These are phyloP conservation scores for Aspergillus sp. DNA, from an alignment of 2,329 filamentous ascomycete species.

Conservation along the genomic window DNA sequence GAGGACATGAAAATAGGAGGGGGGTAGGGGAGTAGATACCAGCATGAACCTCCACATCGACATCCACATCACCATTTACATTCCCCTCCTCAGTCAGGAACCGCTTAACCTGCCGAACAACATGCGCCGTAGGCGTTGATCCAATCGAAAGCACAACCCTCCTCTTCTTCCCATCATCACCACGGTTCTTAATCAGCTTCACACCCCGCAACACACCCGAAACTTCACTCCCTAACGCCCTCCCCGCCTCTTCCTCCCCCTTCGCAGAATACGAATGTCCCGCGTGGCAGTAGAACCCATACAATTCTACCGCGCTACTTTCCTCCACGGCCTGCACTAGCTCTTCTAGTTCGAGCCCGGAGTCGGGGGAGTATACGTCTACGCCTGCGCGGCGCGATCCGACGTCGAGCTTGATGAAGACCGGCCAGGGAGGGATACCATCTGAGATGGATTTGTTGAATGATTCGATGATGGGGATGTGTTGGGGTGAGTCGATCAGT, in stretches of 20 bases:
- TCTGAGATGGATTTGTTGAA: slow-evolving; percentile 1
- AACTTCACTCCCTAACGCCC: slow-evolving; percentile 21
- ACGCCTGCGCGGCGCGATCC: slow-evolving; percentile 24
- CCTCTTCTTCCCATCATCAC: neutral
- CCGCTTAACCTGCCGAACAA: slow-evolving; percentile 18
- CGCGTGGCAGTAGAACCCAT: slow-evolving; percentile 30
- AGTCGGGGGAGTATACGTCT: neutral
- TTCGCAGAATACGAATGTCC: slow-evolving; percentile 31
- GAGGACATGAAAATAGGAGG: too few species aligned
- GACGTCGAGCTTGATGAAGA: slow-evolving; percentile 31
- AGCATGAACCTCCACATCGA: slow-evolving; percentile 29
- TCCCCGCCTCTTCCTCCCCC: slow-evolving; percentile 21
- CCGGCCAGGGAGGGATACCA: slow-evolving; percentile 18
- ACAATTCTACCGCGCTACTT: slow-evolving; percentile 14
- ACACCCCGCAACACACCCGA: slow-evolving; percentile 14
- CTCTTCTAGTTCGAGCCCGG: neutral
- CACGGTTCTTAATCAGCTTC: too few species aligned
- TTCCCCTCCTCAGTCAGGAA: slow-evolving; percentile 4
- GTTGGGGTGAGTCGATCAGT: slow-evolving; percentile 35
- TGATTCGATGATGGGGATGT: slow-evolving; percentile 24
- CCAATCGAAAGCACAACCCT: slow-evolving; percentile 25
- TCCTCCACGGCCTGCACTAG: slow-evolving; percentile 20
- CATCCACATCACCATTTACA: neutral
- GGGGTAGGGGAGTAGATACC: slow-evolving; percentile 15
- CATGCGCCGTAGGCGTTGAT: slow-evolving; percentile 30